Conservation (phyloP, 768 basidiomycete species). For the Mycena leptocephala region DNA sequence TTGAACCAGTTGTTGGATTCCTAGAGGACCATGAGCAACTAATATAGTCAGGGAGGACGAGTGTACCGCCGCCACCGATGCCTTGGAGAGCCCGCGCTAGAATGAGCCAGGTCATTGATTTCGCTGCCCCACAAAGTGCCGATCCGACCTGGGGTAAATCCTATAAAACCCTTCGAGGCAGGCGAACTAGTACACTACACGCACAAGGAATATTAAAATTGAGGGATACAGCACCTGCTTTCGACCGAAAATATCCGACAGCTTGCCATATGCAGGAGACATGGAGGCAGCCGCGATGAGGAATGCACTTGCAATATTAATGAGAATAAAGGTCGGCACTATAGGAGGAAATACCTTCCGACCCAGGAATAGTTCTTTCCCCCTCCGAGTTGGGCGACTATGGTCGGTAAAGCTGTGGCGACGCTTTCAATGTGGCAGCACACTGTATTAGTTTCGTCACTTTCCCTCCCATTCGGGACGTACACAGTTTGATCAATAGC, state of each 20-base stretch:
- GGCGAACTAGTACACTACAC: constrained; percentile 33
- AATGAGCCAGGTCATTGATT: constrained; percentile 86
- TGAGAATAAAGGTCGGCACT: not conserved
- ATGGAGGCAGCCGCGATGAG: constrained; percentile 78
- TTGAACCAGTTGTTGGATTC: constrained; percentile 57
- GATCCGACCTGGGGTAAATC: constrained; percentile 75
- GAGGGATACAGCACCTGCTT: constrained; percentile 66
- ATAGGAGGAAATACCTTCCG: constrained; percentile 64
- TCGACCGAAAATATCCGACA: constrained; percentile 72
- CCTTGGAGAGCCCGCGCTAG: constrained; percentile 75
- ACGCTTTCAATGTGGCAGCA: constrained; percentile 58
- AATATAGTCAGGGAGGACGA: constrained; percentile 28
- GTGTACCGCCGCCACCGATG: constrained; percentile 82
- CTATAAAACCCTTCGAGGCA: not conserved
- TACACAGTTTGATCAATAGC: constrained; percentile 68
- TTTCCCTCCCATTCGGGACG: not conserved
- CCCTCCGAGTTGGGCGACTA: constrained; percentile 74
- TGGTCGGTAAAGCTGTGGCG: constrained; percentile 83
- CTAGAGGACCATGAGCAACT: not conserved
- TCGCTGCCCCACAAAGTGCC: constrained; percentile 86
- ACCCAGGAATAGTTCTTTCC: constrained; percentile 82
- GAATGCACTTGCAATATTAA: constrained; percentile 70
- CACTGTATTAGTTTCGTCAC: not conserved
- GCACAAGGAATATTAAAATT: constrained; percentile 73
- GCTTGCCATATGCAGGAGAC: constrained; percentile 84